Base-by-base conservation (phyloP, 2,329 filamentous ascomycete genomes). In the Drechslerella stenobrocha region DNA sequence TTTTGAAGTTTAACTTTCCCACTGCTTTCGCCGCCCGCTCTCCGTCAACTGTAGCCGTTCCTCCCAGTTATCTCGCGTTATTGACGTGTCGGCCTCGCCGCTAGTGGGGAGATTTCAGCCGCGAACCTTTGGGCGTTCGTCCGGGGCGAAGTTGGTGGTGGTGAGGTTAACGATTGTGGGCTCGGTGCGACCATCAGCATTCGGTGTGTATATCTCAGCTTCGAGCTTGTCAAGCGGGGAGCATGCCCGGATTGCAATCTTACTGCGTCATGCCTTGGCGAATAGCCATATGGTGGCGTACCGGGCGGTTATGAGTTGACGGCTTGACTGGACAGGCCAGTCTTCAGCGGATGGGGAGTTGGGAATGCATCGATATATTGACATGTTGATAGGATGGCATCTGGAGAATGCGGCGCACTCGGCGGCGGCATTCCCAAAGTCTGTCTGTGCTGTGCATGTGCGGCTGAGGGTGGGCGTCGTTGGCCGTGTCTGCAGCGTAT, bases 251-350 rank as follows among this genome's bases (percentile, higher is more conserved):
- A 86, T 76, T 13, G 79, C 80, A 58, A 87, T 24, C 75, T 73
- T 0, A 79, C 77, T 26, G 79, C 80, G 2, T 1, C 81, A 80
- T 2, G 83, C 82, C 70, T 76, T 76, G 18, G 82, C 83, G 71
- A 80, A 86, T 7, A 81, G 79, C n/a, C 81, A 72, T 0, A 82
- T 82, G 2, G 79, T 81, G 11, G 79, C 78, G 1, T 76, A 76
- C 3, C 84, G 83, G 32, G 84, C 83, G 0, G 79, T 82, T 51
- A 86, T 79, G 60, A 30, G 56, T 45, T n/a, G 45, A 51, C 50
- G 51, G n/a, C n/a, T n/a, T n/a, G 56, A 22, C 22, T 20, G 18
- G 35, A 26, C 2, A 64, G 51, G 30, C 51, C 26, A 9, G n/a
- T 4, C 1, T 45, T 22, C 3, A 44, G 30, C 0, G 59, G 59